Conservation (phyloP, 768 basidiomycete species). For the Sistotremastrum niveocremeum region DNA sequence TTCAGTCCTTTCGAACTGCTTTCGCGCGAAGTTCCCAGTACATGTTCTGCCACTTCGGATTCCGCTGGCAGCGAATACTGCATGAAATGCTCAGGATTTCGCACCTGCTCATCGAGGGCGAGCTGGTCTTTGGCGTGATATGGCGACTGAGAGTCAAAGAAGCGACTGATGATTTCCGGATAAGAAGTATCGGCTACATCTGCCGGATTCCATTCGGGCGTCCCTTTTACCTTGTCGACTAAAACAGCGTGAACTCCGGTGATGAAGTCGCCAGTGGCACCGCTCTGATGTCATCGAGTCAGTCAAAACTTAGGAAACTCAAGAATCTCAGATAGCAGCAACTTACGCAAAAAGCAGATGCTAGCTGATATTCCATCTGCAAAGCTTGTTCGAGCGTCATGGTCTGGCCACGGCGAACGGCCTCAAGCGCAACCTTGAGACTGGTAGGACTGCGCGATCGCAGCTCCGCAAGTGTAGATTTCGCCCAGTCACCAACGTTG, state of each 20-base stretch:
- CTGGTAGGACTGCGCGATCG: constrained; percentile 78
- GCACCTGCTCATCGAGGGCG: too few relatives aligned
- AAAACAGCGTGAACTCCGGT: constrained; percentile 67
- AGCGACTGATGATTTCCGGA: constrained; percentile 40
- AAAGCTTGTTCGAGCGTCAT: constrained; percentile 53
- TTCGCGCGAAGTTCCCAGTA: constrained; percentile 48
- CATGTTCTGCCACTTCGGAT: constrained; percentile 48
- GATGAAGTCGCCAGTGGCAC: constrained; percentile 70
- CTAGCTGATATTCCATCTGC: constrained; percentile 79
- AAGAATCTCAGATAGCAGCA: constrained; percentile 5
- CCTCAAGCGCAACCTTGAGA: constrained; percentile 75
- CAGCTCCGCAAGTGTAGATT: constrained; percentile 47
- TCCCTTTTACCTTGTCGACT: constrained; percentile 30
- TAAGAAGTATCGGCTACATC: constrained; percentile 44
- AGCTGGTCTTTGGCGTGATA: constrained; percentile 26
- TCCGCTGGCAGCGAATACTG: constrained; percentile 61
- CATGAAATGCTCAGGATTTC: too few relatives aligned
- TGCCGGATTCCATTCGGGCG: constrained; percentile 62
- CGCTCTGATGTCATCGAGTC: constrained; percentile 33
- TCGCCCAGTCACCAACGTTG: constrained; percentile 59
- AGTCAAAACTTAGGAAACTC: background rate
- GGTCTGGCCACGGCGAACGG: constrained; percentile 56
- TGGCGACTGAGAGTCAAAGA: constrained; percentile 48
- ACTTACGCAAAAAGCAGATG: constrained; percentile 81
- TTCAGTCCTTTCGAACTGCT: constrained; percentile 51